Evolutionary conservation across 2,329 filamentous ascomycete genomes (phyloP).

Genomic region (Fonsecaea pugnacius): DNA sequence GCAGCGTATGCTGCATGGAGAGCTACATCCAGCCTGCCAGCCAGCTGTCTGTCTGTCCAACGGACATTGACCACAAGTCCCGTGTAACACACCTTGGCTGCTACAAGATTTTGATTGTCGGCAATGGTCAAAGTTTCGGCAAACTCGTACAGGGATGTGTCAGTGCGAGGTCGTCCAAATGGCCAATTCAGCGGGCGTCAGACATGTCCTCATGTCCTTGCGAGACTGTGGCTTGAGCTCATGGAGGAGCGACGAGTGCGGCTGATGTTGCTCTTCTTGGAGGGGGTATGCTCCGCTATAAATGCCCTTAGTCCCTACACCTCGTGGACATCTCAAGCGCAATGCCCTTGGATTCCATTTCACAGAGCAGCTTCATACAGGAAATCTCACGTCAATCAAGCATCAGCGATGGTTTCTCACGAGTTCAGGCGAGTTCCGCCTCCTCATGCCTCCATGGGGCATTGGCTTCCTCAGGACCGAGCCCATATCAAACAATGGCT

Average conservation of each 20-base stretch:
- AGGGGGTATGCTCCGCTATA: not conserved
- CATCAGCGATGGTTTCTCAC: not conserved
- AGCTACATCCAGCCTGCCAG: no score
- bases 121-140: no score
- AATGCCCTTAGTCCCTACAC: not conserved
- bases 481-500: constrained; percentile 3
- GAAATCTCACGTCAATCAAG: not conserved
- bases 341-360: not conserved
- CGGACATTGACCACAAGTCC: no score
- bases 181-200: not conserved
- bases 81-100: no score
- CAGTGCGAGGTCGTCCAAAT: not conserved
- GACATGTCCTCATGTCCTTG: not conserved
- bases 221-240: not conserved
- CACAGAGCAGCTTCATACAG: not conserved
- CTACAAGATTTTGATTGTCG: no score
- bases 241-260: not conserved
- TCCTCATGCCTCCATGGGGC: not conserved
- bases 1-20: no score
- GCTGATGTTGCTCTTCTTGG: not conserved
- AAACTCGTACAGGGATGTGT: no score
- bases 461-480: not conserved
- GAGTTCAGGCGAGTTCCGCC: not conserved
- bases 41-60: no score
- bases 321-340: not conserved